Percentiles rank a stretch among this genome's conserved stretches.
Evolutionary conservation across 768 basidiomycete species (phyloP).

Genomic region (Collybia sp.): DNA sequence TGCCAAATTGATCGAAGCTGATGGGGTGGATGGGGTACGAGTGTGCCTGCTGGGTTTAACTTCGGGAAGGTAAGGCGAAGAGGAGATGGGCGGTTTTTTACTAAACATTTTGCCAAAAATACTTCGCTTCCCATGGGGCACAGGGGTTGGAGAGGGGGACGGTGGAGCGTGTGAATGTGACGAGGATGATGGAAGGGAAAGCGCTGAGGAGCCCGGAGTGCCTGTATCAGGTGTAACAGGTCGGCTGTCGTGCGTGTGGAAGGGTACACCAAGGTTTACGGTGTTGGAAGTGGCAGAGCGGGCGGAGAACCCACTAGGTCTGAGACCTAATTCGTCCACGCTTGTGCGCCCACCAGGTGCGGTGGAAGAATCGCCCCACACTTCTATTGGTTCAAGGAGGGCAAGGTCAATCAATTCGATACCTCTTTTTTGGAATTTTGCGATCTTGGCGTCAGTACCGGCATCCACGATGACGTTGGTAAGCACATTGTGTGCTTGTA

Average conservation of each 20-base stretch:
- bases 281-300: background rate
- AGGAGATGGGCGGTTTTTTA: conserved; percentile 32
- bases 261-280: too few relatives aligned
- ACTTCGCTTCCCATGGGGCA: conserved; percentile 35
- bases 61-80: conserved; percentile 9
- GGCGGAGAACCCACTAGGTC: background rate
- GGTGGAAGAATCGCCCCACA: conserved; percentile 45
- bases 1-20: too few relatives aligned
- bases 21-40: too few relatives aligned
- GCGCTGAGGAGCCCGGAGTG: conserved; percentile 4
- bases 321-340: background rate
- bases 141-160: conserved; percentile 1
- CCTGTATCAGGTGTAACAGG: conserved; percentile 8
- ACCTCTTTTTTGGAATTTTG: conserved; percentile 68
- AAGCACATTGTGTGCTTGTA: conserved; percentile 85
- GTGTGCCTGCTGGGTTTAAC: too few relatives aligned
- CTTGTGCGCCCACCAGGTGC: background rate
- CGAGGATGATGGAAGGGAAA: conserved; percentile 4
- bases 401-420: conserved; percentile 77
- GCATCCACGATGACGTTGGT: conserved; percentile 85
- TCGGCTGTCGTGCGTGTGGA: too few relatives aligned
- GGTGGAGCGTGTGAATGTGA: conserved; percentile 4
- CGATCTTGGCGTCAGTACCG: conserved; percentile 83
- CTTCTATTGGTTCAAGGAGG: conserved; percentile 76
- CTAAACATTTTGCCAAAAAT: conserved; percentile 75